Evolutionary conservation across 768 basidiomycete species (phyloP).

Genomic region (Suillus tomentosus): DNA sequence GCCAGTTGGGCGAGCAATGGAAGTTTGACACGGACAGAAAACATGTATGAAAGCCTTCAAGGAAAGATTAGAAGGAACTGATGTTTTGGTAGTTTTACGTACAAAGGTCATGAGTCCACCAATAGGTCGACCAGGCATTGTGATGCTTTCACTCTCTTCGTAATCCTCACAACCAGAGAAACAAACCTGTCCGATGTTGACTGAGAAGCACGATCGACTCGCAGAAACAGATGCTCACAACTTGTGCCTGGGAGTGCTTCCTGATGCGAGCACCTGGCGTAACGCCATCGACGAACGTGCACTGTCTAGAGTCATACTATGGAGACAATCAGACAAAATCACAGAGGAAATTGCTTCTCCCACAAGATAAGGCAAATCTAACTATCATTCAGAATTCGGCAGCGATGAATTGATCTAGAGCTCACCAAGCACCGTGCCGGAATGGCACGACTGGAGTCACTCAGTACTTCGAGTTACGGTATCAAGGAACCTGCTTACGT

Average conservation of each 20-base stretch:
- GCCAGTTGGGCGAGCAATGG: background rate
- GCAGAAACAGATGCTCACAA: background rate
- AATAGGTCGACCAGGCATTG: constrained; percentile 1
- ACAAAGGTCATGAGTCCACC: constrained; percentile 5
- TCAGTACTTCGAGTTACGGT: background rate
- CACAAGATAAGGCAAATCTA: constrained; percentile 7
- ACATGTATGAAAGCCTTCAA: constrained; percentile 8
- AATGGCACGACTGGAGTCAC: background rate
- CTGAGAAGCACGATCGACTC: background rate
- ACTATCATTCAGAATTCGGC: background rate
- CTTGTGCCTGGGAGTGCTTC: background rate
- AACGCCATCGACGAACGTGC: background rate
- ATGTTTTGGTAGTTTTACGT: background rate
- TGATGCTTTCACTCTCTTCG: constrained; percentile 3
- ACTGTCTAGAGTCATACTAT: background rate
- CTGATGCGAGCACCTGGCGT: background rate
- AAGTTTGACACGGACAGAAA: background rate
- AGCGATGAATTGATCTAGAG: background rate
- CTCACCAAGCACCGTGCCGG: constrained; percentile 9
- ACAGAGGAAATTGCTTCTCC: background rate
- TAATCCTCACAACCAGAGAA: constrained; percentile 8
- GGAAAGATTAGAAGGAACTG: background rate
- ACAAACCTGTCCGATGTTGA: background rate
- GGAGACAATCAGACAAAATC: background rate
- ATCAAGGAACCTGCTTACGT: background rate